Conservation (phyloP, 2,329 filamentous ascomycete genomes). For the Lachnellula hyalina region DNA sequence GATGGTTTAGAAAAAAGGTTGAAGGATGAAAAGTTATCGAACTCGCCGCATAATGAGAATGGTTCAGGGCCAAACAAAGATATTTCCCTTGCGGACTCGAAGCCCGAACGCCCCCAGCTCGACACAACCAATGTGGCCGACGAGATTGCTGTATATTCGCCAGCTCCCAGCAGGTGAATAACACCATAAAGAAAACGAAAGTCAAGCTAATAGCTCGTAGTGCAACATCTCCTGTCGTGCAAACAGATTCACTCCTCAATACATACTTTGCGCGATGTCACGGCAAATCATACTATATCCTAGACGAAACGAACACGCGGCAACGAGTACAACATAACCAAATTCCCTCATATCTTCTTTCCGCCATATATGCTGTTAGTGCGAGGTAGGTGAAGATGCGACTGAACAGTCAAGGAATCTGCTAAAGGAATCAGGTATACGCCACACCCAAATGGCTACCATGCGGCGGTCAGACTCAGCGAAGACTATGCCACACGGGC, state of each 20-base stretch:
- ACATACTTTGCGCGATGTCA: constrained; percentile 77
- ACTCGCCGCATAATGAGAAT: constrained; percentile 25
- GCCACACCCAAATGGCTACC: constrained; percentile 60
- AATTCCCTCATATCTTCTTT: constrained; percentile 40
- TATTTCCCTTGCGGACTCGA: constrained; percentile 28
- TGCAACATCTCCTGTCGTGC: constrained; percentile 42
- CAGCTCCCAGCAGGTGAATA: constrained; percentile 35
- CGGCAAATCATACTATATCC: constrained; percentile 74
- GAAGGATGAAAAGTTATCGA: constrained; percentile 56
- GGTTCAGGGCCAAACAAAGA: constrained; percentile 19
- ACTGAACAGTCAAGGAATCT: background rate
- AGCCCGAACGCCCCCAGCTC: constrained; percentile 33
- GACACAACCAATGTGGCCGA: constrained; percentile 36
- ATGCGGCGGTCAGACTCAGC: constrained; percentile 61
- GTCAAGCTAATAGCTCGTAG: constrained; percentile 28
- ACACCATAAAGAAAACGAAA: constrained; percentile 7
- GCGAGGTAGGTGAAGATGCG: constrained; percentile 45
- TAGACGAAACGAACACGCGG: constrained; percentile 71
- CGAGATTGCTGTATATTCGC: constrained; percentile 40
- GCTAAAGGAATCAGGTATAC: constrained; percentile 54
- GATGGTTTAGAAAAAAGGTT: constrained; percentile 78
- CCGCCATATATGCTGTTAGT: constrained; percentile 57
- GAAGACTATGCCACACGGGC: constrained; percentile 69
- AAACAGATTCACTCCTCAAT: constrained; percentile 62
- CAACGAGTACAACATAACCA: constrained; percentile 64